A percentile compares a stretch with the other conserved stretches of the same genome.
These are phyloP conservation scores for Mycena sanguinolenta DNA, from an alignment of 768 basidiomycete species.

Conservation along the genomic window DNA sequence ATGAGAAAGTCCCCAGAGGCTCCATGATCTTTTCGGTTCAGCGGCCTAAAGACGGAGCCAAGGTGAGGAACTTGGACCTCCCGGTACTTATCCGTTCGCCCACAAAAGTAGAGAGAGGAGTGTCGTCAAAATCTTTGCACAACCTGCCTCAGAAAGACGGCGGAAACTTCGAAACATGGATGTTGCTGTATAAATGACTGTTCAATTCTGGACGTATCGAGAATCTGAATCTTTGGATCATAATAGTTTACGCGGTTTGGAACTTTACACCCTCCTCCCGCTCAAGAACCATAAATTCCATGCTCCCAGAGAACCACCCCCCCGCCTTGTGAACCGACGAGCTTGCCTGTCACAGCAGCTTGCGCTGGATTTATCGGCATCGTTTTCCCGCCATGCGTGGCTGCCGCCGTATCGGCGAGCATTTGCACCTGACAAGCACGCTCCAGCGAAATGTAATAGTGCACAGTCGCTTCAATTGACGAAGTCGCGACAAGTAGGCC, in stretches of 20 bases:
- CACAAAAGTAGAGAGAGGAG: no score
- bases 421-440: constrained; percentile 62
- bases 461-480: constrained; percentile 58
- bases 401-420: constrained; percentile 54
- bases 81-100: no score
- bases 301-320: constrained; percentile 56
- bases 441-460: constrained; percentile 58
- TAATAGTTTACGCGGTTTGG: not conserved
- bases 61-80: no score
- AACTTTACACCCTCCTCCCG: constrained; percentile 46
- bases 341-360: constrained; percentile 41
- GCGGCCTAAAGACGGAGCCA: no score
- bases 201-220: no score
- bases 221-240: no score
- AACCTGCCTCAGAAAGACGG: no score
- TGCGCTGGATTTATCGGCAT: constrained; percentile 44
- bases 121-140: no score
- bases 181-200: no score
- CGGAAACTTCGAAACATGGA: no score
- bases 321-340: constrained; percentile 42
- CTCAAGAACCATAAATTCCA: constrained; percentile 54
- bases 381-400: constrained; percentile 38
- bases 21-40: no score
- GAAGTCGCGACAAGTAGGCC: constrained; percentile 55
- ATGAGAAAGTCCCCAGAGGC: no score